Percentiles rank a stretch among this genome's conserved stretches.
phyloP scores from a whole-genome alignment of 1,284 basidiomycete species.

The Cutaneotrichosporon sp. region DNA sequence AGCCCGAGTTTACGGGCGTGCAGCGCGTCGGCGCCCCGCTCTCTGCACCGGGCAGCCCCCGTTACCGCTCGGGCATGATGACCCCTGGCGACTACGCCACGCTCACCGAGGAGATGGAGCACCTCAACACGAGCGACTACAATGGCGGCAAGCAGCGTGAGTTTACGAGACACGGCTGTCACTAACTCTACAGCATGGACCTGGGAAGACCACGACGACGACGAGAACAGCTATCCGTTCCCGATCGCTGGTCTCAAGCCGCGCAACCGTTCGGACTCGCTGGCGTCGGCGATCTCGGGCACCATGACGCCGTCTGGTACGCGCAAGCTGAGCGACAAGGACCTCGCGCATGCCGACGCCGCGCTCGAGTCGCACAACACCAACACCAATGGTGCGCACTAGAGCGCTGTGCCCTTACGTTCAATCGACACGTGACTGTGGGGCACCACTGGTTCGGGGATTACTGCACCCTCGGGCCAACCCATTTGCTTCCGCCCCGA shows the following conservation, averaged over 20 bases:
- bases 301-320: constrained; percentile 81
- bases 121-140: constrained; percentile 79
- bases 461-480: too few relatives aligned
- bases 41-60: constrained; percentile 81
- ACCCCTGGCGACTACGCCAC: constrained; percentile 86
- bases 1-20: constrained; percentile 61
- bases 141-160: constrained; percentile 62
- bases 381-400: background rate
- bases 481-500: too few relatives aligned
- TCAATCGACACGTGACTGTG: background rate
- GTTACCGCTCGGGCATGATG: constrained; percentile 66
- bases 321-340: constrained; percentile 71
- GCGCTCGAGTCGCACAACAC: constrained; percentile 54
- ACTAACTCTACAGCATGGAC: too few relatives aligned
- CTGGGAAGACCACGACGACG: constrained; percentile 47
- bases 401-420: too few relatives aligned
- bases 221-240: constrained; percentile 84
- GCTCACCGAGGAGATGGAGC: constrained; percentile 90
- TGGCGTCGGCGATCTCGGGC: constrained; percentile 65
- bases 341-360: constrained; percentile 74
- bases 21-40: constrained; percentile 62
- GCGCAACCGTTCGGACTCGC: constrained; percentile 73
- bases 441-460: background rate
- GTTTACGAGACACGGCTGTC: constrained; percentile 37
- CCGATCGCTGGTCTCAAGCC: constrained; percentile 88